These are phyloP conservation scores for Triadica sebifera DNA, from an alignment of 345 rosid species.

Conservation along the genomic window DNA sequence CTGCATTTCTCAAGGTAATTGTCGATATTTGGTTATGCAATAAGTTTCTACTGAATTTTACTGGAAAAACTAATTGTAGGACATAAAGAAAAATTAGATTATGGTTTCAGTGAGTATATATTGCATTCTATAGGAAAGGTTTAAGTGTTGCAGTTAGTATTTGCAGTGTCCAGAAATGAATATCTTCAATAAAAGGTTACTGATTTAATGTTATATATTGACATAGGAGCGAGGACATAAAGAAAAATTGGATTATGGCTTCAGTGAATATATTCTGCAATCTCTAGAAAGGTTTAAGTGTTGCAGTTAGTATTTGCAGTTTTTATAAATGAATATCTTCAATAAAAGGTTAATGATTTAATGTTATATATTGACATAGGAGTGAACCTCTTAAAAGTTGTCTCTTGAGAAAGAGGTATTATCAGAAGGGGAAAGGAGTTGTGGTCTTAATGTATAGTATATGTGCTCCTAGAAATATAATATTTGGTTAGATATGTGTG, in stretches of 20 bases:
- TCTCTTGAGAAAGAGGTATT: neutral
- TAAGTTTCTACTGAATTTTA: neutral
- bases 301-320: neutral
- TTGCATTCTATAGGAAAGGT: neutral
- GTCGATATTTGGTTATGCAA: neutral
- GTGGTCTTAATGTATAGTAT: neutral
- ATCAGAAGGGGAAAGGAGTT: neutral
- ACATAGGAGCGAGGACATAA: neutral
- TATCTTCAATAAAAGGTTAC: neutral
- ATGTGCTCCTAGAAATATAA: neutral
- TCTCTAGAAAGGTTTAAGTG: neutral
- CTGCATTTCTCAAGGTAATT: slow-evolving; percentile 88
- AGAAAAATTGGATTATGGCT: neutral
- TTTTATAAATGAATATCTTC: neutral
- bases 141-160: neutral
- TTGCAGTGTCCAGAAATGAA: too few relatives aligned
- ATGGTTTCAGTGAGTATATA: neutral
- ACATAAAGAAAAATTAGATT: neutral
- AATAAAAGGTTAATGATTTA: neutral
- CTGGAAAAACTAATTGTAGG: neutral
- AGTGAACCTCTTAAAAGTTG: slow-evolving; percentile 8
- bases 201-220: neutral
- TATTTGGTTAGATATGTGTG: neutral
- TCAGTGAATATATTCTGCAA: neutral
- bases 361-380: neutral